Evolutionary conservation across 2,329 filamentous ascomycete species (phyloP).

Genomic region (Exophiala oligosperma): DNA sequence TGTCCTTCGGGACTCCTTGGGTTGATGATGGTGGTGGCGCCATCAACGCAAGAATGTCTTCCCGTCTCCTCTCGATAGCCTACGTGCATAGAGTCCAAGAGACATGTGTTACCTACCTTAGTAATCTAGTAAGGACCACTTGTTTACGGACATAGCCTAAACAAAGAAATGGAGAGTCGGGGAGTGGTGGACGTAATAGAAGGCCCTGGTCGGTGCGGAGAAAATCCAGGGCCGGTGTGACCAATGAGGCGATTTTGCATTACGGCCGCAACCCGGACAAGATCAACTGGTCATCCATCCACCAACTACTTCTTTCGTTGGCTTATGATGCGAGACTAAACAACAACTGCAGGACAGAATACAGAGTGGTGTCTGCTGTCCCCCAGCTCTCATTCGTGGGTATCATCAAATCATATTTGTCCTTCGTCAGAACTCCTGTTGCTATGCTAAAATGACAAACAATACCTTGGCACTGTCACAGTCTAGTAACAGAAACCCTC

Average conservation of each 20-base stretch:
- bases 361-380: not conserved
- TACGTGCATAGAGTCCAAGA: not conserved
- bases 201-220: no score
- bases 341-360: no score
- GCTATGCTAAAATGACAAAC: slow-evolving; percentile 7
- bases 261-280: no score
- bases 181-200: not conserved
- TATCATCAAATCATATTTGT: slow-evolving; percentile 1
- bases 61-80: not conserved
- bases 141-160: not conserved
- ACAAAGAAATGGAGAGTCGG: not conserved
- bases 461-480: not conserved
- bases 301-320: no score
- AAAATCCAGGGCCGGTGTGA: no score
- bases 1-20: no score
- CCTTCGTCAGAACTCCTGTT: slow-evolving; percentile 9
- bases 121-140: no score
- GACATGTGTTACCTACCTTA: not conserved
- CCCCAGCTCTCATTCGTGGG: not conserved
- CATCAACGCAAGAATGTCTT: not conserved
- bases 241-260: no score
- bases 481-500: slow-evolving; percentile 56
- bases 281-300: no score
- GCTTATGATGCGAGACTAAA: no score
- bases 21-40: no score